Base-by-base conservation (phyloP, 768 basidiomycete genomes). In the Psilocybe sp. region DNA sequence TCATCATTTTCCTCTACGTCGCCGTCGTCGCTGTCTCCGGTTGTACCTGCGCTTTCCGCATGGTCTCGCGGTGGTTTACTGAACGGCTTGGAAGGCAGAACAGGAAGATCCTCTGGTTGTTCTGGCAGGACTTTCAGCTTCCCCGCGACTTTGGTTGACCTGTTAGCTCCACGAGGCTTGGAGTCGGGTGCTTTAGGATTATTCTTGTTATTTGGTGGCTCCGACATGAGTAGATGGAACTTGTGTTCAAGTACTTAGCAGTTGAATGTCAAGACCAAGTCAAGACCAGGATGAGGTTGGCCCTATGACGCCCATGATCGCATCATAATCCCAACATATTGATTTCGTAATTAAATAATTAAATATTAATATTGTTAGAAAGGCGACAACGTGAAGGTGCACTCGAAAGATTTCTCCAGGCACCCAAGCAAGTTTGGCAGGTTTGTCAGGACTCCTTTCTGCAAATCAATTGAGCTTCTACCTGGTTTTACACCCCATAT, bases 81-180 rank as follows among this genome's bases (percentile, higher is more conserved):
- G 48, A 57, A 42, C 14, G 57, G 37, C 57, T 64, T 64, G 44
- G 52, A 55, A 45, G 55, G 63, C 32, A 65, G 62, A 37, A 68
- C 58, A 35, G 74, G 63, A 31, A 72, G 70, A 54, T 75, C 71
- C 32, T 89, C 85, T 5, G 87, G 89, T 60, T 92, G 85, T 62
- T 93, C 91, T 42, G 91, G 91, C 28, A 93, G 76, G 13, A 93
- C 89, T 62, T 93, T 92, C 56, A 93, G 81, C 65, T 93, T 93
- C 39, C 89, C 89, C 11, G 85, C 84, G 8, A 86, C 80, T 63
- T 91, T 91, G 0, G 89, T 89, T 15, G 87, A 84, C 55, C 89
- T 76, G 58, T 89, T 89, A 12, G 87, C 87, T 0, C 87, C 87
- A 46, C 87, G 77, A 16, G 75, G 69, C 58, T 87, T 89, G 10